Percentiles rank a stretch among this genome's conserved stretches.
phyloP scores from a whole-genome alignment of 257 asterid species.

The Phtheirospermum japonicum region DNA sequence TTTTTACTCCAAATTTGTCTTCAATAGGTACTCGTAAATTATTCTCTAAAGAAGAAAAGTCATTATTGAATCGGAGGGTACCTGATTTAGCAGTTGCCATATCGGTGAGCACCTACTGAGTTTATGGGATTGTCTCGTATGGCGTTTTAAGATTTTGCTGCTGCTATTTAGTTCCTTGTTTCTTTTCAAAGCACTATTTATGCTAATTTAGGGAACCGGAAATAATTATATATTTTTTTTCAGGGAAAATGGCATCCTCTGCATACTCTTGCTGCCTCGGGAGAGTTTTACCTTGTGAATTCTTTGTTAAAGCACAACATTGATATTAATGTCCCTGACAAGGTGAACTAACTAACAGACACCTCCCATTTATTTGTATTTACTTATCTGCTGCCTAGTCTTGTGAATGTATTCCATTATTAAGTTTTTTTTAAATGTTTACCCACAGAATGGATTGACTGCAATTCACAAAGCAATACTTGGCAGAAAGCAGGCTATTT shows the following conservation, averaged over 20 bases:
- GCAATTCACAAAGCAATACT: slow-evolving; percentile 88
- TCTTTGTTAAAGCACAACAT: slow-evolving; percentile 66
- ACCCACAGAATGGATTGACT: slow-evolving; percentile 71
- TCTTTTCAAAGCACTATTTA: slow-evolving; percentile 2
- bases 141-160: neutral
- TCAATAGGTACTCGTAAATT: slow-evolving; percentile 61
- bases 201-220: too few species aligned
- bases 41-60: slow-evolving; percentile 73
- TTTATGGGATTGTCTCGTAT: neutral
- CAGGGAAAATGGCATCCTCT: slow-evolving; percentile 95
- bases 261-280: slow-evolving; percentile 86
- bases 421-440: slow-evolving; percentile 16
- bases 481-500: slow-evolving; percentile 82
- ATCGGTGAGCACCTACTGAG: slow-evolving; percentile 56
- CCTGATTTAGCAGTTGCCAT: slow-evolving; percentile 72
- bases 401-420: slow-evolving; percentile 24
- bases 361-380: too few species aligned
- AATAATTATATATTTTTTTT: neutral
- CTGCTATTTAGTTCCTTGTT: slow-evolving; percentile 7
- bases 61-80: slow-evolving; percentile 56
- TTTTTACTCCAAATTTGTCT: slow-evolving; percentile 20
- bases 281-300: slow-evolving; percentile 73
- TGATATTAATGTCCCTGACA: slow-evolving; percentile 69
- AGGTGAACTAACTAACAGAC: slow-evolving; percentile 51
- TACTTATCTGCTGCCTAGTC: slow-evolving; percentile 4